phyloP scores from a whole-genome alignment of 306 rosid genomes.

The Rosa chinensis region DNA sequence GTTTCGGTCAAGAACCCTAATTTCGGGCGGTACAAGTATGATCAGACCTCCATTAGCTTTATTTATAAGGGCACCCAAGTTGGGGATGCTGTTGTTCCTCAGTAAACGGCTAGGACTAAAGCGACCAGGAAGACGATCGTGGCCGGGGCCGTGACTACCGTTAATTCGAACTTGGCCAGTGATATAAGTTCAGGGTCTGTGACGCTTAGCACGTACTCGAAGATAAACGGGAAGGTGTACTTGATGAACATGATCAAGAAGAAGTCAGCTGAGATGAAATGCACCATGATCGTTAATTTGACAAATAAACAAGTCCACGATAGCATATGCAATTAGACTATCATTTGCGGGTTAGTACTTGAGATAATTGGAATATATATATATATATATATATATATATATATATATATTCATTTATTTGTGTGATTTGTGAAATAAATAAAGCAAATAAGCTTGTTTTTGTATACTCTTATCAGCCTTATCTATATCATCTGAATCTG shows the following conservation, averaged over 20 bases:
- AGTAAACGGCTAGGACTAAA: conserved; percentile 15
- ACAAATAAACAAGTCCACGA: not conserved
- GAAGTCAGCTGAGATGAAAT: conserved; percentile 21
- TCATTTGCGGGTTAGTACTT: not conserved
- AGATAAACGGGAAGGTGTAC: conserved; percentile 23
- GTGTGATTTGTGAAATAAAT: not conserved
- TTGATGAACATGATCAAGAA: conserved; percentile 25
- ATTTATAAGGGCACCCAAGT: not conserved
- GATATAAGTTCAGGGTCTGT: conserved; percentile 14
- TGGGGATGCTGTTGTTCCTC: conserved; percentile 3
- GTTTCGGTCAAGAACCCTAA: conserved; percentile 19
- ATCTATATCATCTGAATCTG: not conserved
- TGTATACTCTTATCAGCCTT: not conserved
- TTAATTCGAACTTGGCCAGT: not conserved
- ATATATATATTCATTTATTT: too few relatives aligned
- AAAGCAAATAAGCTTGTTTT: not conserved
- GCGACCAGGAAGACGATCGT: conserved; percentile 23
- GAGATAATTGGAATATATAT: too few relatives aligned
- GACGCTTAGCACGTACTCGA: conserved; percentile 7
- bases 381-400: too few relatives aligned
- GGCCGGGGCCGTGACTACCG: not conserved
- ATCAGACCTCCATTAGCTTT: not conserved
- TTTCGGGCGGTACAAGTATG: conserved; percentile 19
- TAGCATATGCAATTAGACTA: conserved; percentile 19
- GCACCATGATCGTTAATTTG: conserved; percentile 19